Conservation (phyloP, 176 grass and related monocot species). For the Eleusine coracana region DNA sequence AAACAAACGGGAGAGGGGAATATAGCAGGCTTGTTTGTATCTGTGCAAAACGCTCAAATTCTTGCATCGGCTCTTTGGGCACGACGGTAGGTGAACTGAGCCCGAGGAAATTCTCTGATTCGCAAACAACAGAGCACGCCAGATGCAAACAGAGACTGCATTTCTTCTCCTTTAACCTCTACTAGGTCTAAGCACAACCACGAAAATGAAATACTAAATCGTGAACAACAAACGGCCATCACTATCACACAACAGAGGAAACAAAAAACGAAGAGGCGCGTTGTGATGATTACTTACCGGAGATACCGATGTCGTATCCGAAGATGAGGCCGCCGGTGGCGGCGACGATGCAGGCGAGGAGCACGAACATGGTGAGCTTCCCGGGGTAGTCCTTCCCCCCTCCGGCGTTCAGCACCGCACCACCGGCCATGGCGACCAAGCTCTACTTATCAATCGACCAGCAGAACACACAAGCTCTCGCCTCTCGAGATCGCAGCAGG, state of each 20-base stretch:
- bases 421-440: constrained; percentile 63
- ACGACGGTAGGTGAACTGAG: constrained; percentile 2
- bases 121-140: constrained; percentile 17
- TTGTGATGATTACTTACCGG: constrained; percentile 40
- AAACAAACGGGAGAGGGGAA: constrained; percentile 27
- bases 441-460: not conserved
- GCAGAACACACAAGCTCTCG: not conserved
- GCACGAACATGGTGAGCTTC: constrained; percentile 84
- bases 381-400: constrained; percentile 79
- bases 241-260: not conserved
- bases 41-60: not conserved
- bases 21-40: constrained; percentile 10
- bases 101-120: constrained; percentile 17
- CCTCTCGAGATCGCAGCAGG: not conserved
- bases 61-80: not conserved
- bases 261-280: not conserved
- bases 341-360: constrained; percentile 84
- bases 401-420: constrained; percentile 60
- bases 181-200: not conserved
- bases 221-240: not conserved
- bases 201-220: not conserved
- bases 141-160: constrained; percentile 7
- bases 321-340: constrained; percentile 97
- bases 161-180: not conserved
- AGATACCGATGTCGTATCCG: constrained; percentile 95